Evolutionary conservation across 805 yeast genomes (phyloP), one percentile per base, ranked within the genome.

Genomic region (Myxozyma vanderwaltii): DNA sequence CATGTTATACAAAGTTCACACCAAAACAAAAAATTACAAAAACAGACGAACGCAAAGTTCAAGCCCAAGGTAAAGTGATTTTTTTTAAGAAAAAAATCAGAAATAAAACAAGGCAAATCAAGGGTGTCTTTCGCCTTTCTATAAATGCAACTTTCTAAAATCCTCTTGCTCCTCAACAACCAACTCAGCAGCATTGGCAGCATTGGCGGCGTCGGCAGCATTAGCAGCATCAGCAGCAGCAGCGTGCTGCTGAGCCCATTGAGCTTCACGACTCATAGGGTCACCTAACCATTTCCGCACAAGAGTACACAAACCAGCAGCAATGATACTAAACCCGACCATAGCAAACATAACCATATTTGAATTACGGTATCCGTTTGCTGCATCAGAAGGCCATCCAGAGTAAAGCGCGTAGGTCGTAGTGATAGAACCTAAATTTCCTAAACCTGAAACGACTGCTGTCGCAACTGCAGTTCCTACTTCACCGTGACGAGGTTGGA

Each of bases 281-380:
- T 76, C 79, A 1, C 80, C 80, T 8, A 76, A 66, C 13, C 56
- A 53, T 38, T 68, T 63, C 21, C 77, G 69, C 19, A 76, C 31
- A 1, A 70, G 24, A 8, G 75, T 69, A 61, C 76, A 70, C 6
- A 68, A 65, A 12, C 70, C 70, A 19, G 83, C 78, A 4, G 84
- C 72, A 17, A 89, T 63, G 41, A 89, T 87, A 67, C 91, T 84
- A 45, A 82, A 78, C 4, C 96, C 96, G 63, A 86, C 76, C 77
- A 89, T 86, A 23, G 85, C 77, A 23, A 89, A 88, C 74, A 89
- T 78, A 76, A 89, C 89, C 96, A 89, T 88, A 72, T 89, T 89
- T 49, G 91, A 84, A 71, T 89, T 76, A 64, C 81, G 76, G 74
- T 76, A 89, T 45, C 82, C 76, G 63, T 89, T 75, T 4, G 77